Percentiles rank a stretch among this genome's conserved stretches.
Conservation (phyloP, 495 filamentous ascomycete species). For the Cryomyces minteri region DNA sequence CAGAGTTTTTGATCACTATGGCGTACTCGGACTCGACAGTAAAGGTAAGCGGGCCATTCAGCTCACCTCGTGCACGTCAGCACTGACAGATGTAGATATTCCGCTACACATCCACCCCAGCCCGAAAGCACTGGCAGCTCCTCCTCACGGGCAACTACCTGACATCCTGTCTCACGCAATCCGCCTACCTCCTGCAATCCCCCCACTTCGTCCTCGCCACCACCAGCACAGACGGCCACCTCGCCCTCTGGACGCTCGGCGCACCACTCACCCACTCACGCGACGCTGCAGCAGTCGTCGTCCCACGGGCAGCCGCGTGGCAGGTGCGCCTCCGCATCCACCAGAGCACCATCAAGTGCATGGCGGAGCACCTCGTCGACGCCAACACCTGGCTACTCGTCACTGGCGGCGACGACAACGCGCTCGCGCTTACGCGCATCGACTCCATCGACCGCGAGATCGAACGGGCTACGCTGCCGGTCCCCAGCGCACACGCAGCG, state of each 20-base stretch:
- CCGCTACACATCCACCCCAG: conserved; percentile 27
- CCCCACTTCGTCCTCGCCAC: conserved; percentile 29
- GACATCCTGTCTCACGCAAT: conserved; percentile 63
- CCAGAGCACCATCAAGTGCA: conserved; percentile 54
- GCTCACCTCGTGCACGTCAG: neutral
- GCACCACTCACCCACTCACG: conserved; percentile 1
- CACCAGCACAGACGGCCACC: conserved; percentile 41
- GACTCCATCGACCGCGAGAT: too few species aligned
- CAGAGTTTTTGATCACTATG: conserved; percentile 39
- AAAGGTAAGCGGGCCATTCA: conserved; percentile 23
- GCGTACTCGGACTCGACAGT: conserved; percentile 66
- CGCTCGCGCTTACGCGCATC: conserved; percentile 35
- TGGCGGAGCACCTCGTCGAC: conserved; percentile 19
- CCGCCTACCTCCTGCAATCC: conserved; percentile 28
- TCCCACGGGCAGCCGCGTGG: neutral
- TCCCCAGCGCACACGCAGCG: conserved; percentile 62
- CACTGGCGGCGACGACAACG: conserved; percentile 78
- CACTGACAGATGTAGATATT: conserved; percentile 27
- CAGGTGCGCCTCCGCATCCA: conserved; percentile 27
- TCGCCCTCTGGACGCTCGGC: conserved; percentile 34
- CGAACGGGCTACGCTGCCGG: conserved; percentile 25
- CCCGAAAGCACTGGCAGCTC: conserved; percentile 29
- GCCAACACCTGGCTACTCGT: conserved; percentile 29
- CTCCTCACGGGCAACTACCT: conserved; percentile 45
- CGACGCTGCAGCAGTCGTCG: neutral